Evolutionary conservation across 176 grass and related monocot species (phyloP).

Genomic region (Secale cereale): DNA sequence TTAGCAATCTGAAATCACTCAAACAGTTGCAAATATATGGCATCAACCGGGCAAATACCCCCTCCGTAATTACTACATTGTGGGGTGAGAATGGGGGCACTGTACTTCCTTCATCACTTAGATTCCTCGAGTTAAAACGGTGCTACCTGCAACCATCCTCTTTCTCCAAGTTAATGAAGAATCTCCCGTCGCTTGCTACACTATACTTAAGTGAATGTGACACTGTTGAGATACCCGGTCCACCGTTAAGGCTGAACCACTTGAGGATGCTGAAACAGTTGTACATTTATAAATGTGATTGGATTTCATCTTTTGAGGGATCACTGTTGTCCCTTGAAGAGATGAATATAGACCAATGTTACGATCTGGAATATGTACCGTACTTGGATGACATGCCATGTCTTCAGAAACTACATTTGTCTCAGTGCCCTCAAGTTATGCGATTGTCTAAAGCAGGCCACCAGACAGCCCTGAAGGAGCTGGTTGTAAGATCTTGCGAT

Average conservation of each 20-base stretch:
- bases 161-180: neutral
- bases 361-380: constrained; percentile 1
- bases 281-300: neutral
- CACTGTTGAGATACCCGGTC: neutral
- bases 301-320: constrained; percentile 6
- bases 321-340: neutral
- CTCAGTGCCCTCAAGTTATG: neutral
- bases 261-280: neutral
- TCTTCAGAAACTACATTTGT: neutral
- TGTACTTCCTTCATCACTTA: neutral
- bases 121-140: neutral
- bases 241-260: neutral
- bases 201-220: neutral
- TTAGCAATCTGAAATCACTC: constrained; percentile 6
- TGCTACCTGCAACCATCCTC: neutral
- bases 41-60: neutral
- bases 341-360: neutral
- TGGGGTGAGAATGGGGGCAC: neutral
- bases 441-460: neutral
- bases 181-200: neutral
- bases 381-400: neutral
- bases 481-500: constrained; percentile 1
- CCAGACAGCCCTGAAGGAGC: neutral
- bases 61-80: neutral
- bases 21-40: neutral